Conservation (phyloP, 2,329 filamentous ascomycete genomes). For the Arthrocladium fulminans region DNA sequence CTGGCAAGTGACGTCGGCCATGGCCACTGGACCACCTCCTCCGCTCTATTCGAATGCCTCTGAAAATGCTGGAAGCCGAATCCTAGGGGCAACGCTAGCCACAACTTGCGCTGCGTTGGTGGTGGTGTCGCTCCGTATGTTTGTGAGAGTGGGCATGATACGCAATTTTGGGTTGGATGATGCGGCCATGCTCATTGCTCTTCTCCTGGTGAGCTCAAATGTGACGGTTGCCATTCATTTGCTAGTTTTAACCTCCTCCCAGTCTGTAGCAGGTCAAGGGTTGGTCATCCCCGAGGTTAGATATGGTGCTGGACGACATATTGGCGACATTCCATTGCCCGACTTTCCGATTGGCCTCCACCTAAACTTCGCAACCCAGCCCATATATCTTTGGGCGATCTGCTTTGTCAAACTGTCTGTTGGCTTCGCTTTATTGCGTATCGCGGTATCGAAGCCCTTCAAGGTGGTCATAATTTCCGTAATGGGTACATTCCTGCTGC, state of each 20-base stretch:
- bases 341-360: slow-evolving; percentile 36
- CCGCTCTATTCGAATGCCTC: slow-evolving; percentile 6
- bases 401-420: no score
- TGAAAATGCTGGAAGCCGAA: slow-evolving; percentile 8
- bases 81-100: slow-evolving; percentile 10
- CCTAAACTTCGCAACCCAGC: slow-evolving; percentile 38
- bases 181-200: slow-evolving; percentile 18
- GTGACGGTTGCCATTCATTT: background rate
- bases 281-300: slow-evolving; percentile 35
- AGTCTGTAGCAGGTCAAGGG: slow-evolving; percentile 32
- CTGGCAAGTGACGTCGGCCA: no score
- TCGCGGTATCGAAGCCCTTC: no score
- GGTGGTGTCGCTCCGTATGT: slow-evolving; percentile 7
- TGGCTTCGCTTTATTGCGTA: no score
- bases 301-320: slow-evolving; percentile 41
- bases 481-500: no score
- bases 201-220: slow-evolving; percentile 14
- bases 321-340: slow-evolving; percentile 11
- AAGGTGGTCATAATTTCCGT: no score
- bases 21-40: no score
- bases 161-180: slow-evolving; percentile 22
- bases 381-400: slow-evolving; percentile 36
- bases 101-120: slow-evolving; percentile 9
- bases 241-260: background rate
- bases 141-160: slow-evolving; percentile 21